phyloP scores from a whole-genome alignment of 768 basidiomycete species.

The Saitozyma podzolica region DNA sequence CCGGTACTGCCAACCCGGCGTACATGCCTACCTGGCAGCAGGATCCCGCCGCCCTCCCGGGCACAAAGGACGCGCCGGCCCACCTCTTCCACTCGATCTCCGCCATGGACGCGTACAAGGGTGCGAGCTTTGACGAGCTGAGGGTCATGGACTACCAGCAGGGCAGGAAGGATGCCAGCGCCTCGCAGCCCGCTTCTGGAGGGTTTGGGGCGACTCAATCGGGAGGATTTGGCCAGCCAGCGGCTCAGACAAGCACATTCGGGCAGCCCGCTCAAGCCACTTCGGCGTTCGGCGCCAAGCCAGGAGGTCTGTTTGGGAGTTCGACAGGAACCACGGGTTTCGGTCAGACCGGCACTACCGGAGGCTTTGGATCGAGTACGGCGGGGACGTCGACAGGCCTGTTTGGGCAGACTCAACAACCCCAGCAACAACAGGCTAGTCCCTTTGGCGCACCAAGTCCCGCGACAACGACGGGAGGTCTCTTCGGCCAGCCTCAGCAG shows the following conservation, averaged over 20 bases:
- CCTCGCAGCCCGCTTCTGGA: conserved; percentile 13
- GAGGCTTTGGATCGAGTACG: conserved; percentile 28
- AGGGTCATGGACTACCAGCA: conserved; percentile 46
- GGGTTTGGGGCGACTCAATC: conserved; percentile 26
- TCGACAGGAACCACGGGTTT: conserved; percentile 18
- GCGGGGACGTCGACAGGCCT: conserved; percentile 22
- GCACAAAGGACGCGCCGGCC: conserved; percentile 59
- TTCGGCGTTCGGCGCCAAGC: conserved; percentile 22
- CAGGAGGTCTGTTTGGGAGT: conserved; percentile 25
- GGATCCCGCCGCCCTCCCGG: conserved; percentile 19
- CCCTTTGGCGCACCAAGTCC: conserved; percentile 29
- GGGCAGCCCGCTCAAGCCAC: conserved; percentile 37
- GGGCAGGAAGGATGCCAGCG: conserved; percentile 34
- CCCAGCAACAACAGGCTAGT: conserved; percentile 52
- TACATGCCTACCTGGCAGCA: conserved; percentile 59
- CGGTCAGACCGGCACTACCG: conserved; percentile 18
- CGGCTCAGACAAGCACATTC: conserved; percentile 25
- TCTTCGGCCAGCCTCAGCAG: conserved; percentile 44
- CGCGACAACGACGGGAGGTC: conserved; percentile 26
- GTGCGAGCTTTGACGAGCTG: conserved; percentile 42
- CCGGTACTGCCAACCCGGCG: conserved; percentile 68
- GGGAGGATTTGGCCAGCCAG: conserved; percentile 43
- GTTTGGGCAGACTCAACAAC: conserved; percentile 31
- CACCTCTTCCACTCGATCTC: conserved; percentile 43
- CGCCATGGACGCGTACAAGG: conserved; percentile 42